Conservation (phyloP, 352 stramenopile species). For the Phytophthora multivora region DNA sequence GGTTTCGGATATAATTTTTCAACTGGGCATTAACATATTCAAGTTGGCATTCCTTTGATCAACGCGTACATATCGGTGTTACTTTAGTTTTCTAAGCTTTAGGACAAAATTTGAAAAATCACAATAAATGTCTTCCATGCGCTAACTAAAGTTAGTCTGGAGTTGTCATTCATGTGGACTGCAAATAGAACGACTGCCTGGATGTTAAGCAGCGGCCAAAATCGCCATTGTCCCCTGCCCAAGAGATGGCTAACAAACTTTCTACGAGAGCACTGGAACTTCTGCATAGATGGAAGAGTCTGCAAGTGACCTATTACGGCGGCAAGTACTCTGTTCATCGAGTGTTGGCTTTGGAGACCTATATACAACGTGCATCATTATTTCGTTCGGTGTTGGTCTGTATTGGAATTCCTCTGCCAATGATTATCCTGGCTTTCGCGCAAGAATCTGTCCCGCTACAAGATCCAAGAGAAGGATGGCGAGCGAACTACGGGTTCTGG, state of each 20-base stretch:
- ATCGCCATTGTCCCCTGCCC: not conserved
- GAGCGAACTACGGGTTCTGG: slow-evolving; percentile 25
- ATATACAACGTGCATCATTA: slow-evolving; percentile 1
- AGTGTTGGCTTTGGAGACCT: slow-evolving; percentile 19
- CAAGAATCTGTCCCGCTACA: slow-evolving; percentile 27
- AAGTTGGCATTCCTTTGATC: too few relatives aligned
- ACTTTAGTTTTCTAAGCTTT: too few relatives aligned
- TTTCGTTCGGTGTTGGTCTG: slow-evolving; percentile 5
- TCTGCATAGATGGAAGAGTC: not conserved
- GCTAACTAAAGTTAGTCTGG: not conserved
- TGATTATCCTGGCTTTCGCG: slow-evolving; percentile 9
- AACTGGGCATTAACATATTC: not conserved
- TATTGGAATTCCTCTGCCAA: slow-evolving; percentile 14
- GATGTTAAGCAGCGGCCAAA: not conserved
- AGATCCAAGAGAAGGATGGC: slow-evolving; percentile 14
- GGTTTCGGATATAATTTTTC: slow-evolving; percentile 14
- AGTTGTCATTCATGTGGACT: not conserved
- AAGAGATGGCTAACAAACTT: slow-evolving; percentile 1
- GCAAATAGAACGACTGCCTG: not conserved
- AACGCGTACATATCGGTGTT: too few relatives aligned
- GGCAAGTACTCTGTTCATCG: slow-evolving; percentile 31
- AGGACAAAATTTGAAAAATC: too few relatives aligned
- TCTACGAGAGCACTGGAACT: not conserved
- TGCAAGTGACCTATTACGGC: slow-evolving; percentile 27
- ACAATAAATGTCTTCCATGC: too few relatives aligned